Conservation (phyloP, 495 filamentous ascomycete genomes). For the Hypoxylon rickii region DNA sequence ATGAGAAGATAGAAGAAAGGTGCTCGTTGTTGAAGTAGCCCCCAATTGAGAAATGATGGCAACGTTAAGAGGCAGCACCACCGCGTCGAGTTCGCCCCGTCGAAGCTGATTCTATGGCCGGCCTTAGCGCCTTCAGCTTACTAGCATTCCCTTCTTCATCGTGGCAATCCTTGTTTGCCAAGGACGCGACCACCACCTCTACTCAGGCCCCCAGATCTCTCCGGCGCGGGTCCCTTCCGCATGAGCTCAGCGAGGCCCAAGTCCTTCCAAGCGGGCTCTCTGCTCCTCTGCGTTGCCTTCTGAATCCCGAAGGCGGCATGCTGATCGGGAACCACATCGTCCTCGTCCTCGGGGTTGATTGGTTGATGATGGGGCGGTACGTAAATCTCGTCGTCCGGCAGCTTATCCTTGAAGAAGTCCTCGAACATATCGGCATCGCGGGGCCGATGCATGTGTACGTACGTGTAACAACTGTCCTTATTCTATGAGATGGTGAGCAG, state of each 20-base stretch:
- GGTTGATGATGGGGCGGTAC: slow-evolving; percentile 89
- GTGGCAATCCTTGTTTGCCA: slow-evolving; percentile 46
- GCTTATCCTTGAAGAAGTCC: slow-evolving; percentile 74
- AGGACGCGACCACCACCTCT: not conserved
- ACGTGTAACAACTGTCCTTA: slow-evolving; percentile 86
- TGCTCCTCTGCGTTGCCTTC: slow-evolving; percentile 73
- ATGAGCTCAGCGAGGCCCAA: slow-evolving; percentile 76
- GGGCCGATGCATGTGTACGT: slow-evolving; percentile 82
- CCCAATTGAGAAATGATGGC: not conserved
- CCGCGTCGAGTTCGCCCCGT: no score
- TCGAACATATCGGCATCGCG: slow-evolving; percentile 90
- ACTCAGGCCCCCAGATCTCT: slow-evolving; percentile 13
- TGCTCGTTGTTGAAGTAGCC: slow-evolving; percentile 1
- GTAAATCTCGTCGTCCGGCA: slow-evolving; percentile 80
- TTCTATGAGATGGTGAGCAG: slow-evolving; percentile 55
- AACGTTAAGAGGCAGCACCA: no score
- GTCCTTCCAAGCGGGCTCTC: slow-evolving; percentile 85
- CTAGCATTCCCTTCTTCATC: slow-evolving; percentile 47
- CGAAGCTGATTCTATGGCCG: no score
- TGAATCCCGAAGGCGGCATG: slow-evolving; percentile 96
- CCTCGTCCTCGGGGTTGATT: slow-evolving; percentile 95
- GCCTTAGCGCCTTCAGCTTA: no score
- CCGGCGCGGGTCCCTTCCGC: slow-evolving; percentile 54
- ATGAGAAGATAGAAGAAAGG: slow-evolving; percentile 7
- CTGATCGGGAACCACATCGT: slow-evolving; percentile 96